Evolutionary conservation across 1,284 basidiomycete species (phyloP).

Genomic region (Microbotryum saponariae): DNA sequence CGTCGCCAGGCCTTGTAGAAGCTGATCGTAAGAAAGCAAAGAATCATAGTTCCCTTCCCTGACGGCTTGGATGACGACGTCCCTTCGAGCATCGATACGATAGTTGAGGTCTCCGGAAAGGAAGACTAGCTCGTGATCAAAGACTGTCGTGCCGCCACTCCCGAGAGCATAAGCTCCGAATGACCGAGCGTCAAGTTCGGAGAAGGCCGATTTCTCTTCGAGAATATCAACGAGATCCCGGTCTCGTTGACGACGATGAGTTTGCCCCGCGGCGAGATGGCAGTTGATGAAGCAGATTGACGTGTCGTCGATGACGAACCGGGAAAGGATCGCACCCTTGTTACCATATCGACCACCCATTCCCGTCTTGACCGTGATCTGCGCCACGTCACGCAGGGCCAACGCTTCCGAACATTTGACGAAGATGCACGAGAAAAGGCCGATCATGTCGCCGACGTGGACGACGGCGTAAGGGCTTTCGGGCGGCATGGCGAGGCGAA

Average conservation of each 20-base stretch:
- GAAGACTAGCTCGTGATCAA: constrained; percentile 91
- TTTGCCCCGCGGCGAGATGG: constrained; percentile 90
- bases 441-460: constrained; percentile 87
- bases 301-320: constrained; percentile 83
- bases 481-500: constrained; percentile 59
- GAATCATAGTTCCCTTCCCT: constrained; percentile 44
- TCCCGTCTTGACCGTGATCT: constrained; percentile 88
- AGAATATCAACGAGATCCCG: constrained; percentile 85
- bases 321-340: constrained; percentile 72
- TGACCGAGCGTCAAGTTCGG: constrained; percentile 37
- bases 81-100: constrained; percentile 83
- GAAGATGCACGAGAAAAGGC: constrained; percentile 79
- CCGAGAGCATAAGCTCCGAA: constrained; percentile 67
- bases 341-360: constrained; percentile 96
- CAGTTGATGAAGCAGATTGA: constrained; percentile 91
- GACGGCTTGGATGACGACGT: constrained; percentile 64
- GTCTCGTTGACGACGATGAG: constrained; percentile 81
- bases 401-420: constrained; percentile 68
- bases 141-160: constrained; percentile 84
- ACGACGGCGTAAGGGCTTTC: constrained; percentile 66
- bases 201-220: constrained; percentile 68
- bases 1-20: constrained; percentile 74
- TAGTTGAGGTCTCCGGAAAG: constrained; percentile 84
- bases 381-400: constrained; percentile 85
- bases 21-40: constrained; percentile 75